Evolutionary conservation across 2,329 filamentous ascomycete species (phyloP), one percentile per base, ranked within the genome.

Genomic region (Stachybotrys echinatus): DNA sequence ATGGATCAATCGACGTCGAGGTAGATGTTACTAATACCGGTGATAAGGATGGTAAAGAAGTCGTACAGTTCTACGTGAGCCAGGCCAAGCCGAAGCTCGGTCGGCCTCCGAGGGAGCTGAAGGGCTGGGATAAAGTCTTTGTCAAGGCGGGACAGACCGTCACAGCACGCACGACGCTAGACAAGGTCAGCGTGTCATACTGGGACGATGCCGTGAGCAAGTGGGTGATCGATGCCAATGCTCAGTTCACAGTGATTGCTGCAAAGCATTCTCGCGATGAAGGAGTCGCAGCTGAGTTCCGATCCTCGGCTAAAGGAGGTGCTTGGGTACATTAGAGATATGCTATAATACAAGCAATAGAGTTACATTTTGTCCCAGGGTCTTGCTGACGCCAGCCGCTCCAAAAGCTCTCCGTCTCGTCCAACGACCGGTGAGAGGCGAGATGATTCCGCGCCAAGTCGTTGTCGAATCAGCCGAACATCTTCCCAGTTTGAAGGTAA

Each of bases 21-120:
- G 55, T 52, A 12, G 53, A 56, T 23, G 50, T 56, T 7, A 51
- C 38, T 12, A 56, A 56, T 27, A 55, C 45, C 4, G 54, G 55
- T 18, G 34, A 21, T 0, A n/a, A 48, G 4, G 51, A 52, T 2
- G 53, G 55, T 7, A 55, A 51, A 27, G 55, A 56, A 20, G 48
- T 44, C 6, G 40, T 56, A 0, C 53, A 56, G 17, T 55, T 56
- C 19, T 55, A 55, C 19, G 45, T 55, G 10, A 44, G 39, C 3
- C 53, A 52, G 19, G 19, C 22, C 38, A 48, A 50, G 1, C 50
- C 51, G 3, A 44, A 48, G 4, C 39, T 50, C 2, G 48, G 49
- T n/a, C 50, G 50, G 7, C 54, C 54, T 5, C 19, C 4, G 3
- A 49, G 47, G 23, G 54, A 56, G n/a, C 47, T 55, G 5, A 56